A percentile compares a stretch with the other conserved stretches of the same genome.
Evolutionary conservation across 805 yeast species (phyloP).

Genomic region (Ascoidea tarda): DNA sequence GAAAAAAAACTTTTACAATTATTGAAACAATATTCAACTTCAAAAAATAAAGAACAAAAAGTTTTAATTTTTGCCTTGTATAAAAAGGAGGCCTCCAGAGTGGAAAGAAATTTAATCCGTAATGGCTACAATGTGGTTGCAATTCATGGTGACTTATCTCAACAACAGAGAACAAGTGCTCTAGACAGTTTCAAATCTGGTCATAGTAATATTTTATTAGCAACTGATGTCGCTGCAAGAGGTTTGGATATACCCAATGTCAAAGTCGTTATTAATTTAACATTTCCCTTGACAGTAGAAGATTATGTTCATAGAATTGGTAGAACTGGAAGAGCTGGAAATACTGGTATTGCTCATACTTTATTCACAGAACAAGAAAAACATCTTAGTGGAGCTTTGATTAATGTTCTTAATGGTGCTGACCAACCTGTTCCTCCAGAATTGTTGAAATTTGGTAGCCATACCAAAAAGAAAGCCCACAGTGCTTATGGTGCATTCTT

Average conservation of each 20-base stretch:
- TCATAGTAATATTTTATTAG: slow-evolving; percentile 59
- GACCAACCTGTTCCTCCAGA: slow-evolving; percentile 94
- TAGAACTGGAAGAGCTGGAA: slow-evolving; percentile 97
- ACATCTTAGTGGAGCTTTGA: slow-evolving; percentile 87
- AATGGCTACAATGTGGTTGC: slow-evolving; percentile 81
- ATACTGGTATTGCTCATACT: slow-evolving; percentile 88
- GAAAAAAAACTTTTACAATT: slow-evolving; percentile 64
- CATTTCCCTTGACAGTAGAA: slow-evolving; percentile 93
- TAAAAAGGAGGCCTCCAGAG: slow-evolving; percentile 91
- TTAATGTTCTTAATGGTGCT: slow-evolving; percentile 87
- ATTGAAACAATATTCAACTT: slow-evolving; percentile 61
- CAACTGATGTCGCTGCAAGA: slow-evolving; percentile 98
- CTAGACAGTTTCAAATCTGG: slow-evolving; percentile 78
- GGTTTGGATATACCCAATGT: slow-evolving; percentile 97
- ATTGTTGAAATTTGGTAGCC: slow-evolving; percentile 88
- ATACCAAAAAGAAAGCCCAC: slow-evolving; percentile 95
- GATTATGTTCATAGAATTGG: slow-evolving; percentile 97
- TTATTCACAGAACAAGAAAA: slow-evolving; percentile 94
- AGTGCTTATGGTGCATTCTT: slow-evolving; percentile 97
- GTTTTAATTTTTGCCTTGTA: slow-evolving; percentile 86
- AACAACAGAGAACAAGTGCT: slow-evolving; percentile 83
- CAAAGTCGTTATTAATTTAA: slow-evolving; percentile 84
- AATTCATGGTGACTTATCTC: slow-evolving; percentile 90
- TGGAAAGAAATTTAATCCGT: slow-evolving; percentile 60
- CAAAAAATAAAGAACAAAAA: slow-evolving; percentile 57